These are phyloP conservation scores for Phyllosticta citribraziliensis DNA, from an alignment of 2,329 filamentous ascomycete species.

Conservation along the genomic window DNA sequence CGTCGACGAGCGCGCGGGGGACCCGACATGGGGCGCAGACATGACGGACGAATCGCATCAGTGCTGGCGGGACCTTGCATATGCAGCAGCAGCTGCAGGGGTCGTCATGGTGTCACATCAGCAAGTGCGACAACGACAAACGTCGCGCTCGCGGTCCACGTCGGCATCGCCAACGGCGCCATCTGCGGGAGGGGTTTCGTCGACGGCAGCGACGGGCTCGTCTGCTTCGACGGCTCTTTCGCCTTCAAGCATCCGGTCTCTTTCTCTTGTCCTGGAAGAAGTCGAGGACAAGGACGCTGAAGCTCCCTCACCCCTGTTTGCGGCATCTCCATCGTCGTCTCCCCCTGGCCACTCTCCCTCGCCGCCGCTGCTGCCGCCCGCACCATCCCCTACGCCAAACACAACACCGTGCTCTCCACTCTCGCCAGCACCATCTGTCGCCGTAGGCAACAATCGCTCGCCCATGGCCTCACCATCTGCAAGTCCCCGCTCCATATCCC, in stretches of 20 bases:
- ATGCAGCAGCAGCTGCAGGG: conserved; percentile 3
- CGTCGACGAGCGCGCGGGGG: conserved; percentile 3
- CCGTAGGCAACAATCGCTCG: background rate
- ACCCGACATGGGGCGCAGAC: background rate
- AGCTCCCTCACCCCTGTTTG: background rate
- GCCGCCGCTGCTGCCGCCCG: background rate
- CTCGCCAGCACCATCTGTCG: background rate
- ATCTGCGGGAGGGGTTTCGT: background rate
- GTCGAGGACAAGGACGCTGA: background rate
- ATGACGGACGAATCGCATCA: background rate
- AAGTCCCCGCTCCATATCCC: background rate
- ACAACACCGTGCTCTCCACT: background rate
- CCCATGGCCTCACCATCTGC: background rate
- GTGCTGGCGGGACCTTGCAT: conserved; percentile 4
- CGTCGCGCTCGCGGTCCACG: background rate
- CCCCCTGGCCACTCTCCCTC: background rate
- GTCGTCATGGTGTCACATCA: background rate
- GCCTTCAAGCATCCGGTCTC: background rate
- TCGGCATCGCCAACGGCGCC: background rate
- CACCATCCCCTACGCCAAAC: background rate
- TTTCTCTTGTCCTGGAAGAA: background rate
- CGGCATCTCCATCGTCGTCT: background rate
- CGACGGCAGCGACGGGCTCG: background rate
- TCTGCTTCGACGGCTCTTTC: background rate
- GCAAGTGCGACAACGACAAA: background rate